Evolutionary conservation across 108 stramenopile species (phyloP).

Genomic region (Schizochytrium sp.): DNA sequence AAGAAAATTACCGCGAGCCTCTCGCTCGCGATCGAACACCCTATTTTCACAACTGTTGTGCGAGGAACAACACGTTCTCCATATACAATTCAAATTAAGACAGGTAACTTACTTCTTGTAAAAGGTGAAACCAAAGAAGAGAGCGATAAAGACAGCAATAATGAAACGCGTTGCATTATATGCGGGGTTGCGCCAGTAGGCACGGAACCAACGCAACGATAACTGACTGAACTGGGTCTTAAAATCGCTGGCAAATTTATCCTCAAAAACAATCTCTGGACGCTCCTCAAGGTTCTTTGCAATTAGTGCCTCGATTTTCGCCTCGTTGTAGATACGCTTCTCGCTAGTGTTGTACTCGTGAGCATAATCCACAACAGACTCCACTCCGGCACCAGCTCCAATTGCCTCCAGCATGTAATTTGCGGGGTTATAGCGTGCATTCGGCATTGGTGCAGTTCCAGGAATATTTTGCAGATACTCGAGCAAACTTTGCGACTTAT

Average conservation of each 20-base stretch:
- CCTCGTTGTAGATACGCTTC: background rate
- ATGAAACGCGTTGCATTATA: background rate
- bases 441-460: conserved; percentile 56
- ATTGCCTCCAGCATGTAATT: conserved; percentile 10
- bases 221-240: background rate
- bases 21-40: too few relatives aligned
- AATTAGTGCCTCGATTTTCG: conserved; percentile 4
- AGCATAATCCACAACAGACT: background rate
- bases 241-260: background rate
- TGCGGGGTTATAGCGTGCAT: conserved; percentile 59
- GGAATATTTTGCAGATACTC: conserved; percentile 68
- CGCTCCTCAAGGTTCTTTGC: conserved; percentile 52
- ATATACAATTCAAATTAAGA: too few relatives aligned
- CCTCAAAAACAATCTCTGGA: conserved; percentile 60
- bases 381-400: background rate
- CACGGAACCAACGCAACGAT: background rate
- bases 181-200: background rate
- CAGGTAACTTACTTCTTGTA: background rate
- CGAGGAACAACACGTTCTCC: too few relatives aligned
- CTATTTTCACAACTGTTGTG: too few relatives aligned
- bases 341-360: background rate
- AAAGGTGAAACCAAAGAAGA: background rate
- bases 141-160: background rate
- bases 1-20: too few relatives aligned
- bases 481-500: conserved; percentile 74